Conservation (phyloP, 495 filamentous ascomycete genomes). For the Pyrenopolyporus hunteri region DNA sequence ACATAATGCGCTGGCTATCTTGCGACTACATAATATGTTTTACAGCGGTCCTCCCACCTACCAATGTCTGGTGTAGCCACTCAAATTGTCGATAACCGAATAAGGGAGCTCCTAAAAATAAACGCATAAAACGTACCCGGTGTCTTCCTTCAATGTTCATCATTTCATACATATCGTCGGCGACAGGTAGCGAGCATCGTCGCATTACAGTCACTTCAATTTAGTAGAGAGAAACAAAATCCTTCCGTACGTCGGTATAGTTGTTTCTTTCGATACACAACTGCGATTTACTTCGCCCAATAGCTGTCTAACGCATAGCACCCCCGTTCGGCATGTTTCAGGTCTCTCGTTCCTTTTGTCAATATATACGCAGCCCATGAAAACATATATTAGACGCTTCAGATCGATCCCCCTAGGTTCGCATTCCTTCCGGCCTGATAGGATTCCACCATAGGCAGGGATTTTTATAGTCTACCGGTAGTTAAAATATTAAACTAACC, state of each 20-base stretch:
- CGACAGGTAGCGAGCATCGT: constrained; percentile 4
- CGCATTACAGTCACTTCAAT: constrained; percentile 14
- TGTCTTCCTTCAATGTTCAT: too few species aligned
- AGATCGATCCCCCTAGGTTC: constrained; percentile 20
- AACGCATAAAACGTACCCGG: constrained; percentile 28
- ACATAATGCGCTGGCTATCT: constrained; percentile 6
- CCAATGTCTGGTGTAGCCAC: constrained; percentile 12
- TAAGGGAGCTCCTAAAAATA: constrained; percentile 24
- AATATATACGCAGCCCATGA: not conserved
- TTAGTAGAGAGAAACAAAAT: too few species aligned
- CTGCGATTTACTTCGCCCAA: too few species aligned
- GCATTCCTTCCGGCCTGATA: not conserved
- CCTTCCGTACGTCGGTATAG: too few species aligned
- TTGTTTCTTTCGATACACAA: too few species aligned
- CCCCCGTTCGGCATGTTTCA: constrained; percentile 16
- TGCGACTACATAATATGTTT: constrained; percentile 30
- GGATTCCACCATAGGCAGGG: not conserved
- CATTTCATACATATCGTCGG: too few species aligned
- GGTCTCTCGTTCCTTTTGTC: not conserved
- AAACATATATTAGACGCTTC: constrained; percentile 13
- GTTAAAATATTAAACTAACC: not conserved
- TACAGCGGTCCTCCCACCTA: constrained; percentile 31
- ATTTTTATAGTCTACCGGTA: not conserved
- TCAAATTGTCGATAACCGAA: constrained; percentile 12
- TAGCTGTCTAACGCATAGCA: constrained; percentile 22